Evolutionary conservation across 2,329 filamentous ascomycete genomes (phyloP).

Genomic region (Pseudohalonectria lignicola): DNA sequence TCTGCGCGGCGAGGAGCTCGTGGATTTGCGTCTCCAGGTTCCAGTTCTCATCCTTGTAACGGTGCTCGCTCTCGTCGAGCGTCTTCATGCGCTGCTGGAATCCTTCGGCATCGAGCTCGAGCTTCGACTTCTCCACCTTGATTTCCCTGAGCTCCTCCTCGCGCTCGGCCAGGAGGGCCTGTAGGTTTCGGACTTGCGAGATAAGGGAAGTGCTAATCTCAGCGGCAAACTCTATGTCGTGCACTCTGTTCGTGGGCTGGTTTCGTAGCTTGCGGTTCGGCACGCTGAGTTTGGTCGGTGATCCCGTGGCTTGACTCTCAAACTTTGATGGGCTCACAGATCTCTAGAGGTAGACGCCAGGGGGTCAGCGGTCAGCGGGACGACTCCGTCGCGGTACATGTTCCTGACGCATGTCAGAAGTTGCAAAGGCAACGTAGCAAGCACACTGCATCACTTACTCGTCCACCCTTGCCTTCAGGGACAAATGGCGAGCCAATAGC

Average conservation of each 20-base stretch:
- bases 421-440: background rate
- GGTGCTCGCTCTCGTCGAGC: constrained; percentile 86
- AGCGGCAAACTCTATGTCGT: constrained; percentile 97
- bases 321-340: constrained; percentile 68
- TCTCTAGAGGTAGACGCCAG: constrained; percentile 46
- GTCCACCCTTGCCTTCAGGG: constrained; percentile 38
- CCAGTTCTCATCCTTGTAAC: constrained; percentile 99
- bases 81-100: constrained; percentile 70
- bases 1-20: constrained; percentile 62
- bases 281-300: constrained; percentile 79
- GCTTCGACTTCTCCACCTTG: constrained; percentile 62
- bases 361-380: no score
- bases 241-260: constrained; percentile 75
- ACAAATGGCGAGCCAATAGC: constrained; percentile 39
- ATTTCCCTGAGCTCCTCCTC: constrained; percentile 74
- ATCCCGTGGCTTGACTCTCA: constrained; percentile 72
- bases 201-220: constrained; percentile 94
- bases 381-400: no score
- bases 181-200: constrained; percentile 84
- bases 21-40: constrained; percentile 87
- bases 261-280: constrained; percentile 85
- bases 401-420: no score
- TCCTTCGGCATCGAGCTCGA: constrained; percentile 74
- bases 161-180: constrained; percentile 73
- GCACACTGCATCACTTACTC: constrained; percentile 30